Base-by-base conservation (phyloP, 768 basidiomycete genomes). In the Mycena floridula region DNA sequence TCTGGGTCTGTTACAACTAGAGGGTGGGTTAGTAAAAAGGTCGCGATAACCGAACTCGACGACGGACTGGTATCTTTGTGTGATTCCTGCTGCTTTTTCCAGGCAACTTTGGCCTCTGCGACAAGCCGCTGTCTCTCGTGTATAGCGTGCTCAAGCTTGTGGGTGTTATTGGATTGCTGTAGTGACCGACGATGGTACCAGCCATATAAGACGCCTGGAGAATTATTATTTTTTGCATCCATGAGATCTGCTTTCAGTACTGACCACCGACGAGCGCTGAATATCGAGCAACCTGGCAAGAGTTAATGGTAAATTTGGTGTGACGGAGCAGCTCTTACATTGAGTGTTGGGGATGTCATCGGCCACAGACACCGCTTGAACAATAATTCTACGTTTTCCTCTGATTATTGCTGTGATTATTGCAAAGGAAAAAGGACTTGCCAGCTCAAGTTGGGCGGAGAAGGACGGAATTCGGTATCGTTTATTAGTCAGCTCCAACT, bases 1-100 rank as follows among this genome's bases (percentile, higher is more conserved):
- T 97, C 95, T 32, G 93, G 89, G 73, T 99, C 82, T 52, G 91
- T 86, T 52, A 96, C 72, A 53, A 95, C 93, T 94, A 65, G 28
- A 43, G 37, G 43, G 50, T 32, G 25, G 25, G 26, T 37, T 35
- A 44, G 28, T n/a, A 35, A 13, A 30, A 22, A 23, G 13, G 11
- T 11, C 35, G 24, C 8, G 18, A 35, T 13, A 35, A 35, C 4
- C 13, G 32, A 35, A 18, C n/a, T n/a, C n/a, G n/a, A n/a, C 32
- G 7, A 35, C 32, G 3, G 7, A 35, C 32, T 18, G 18, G 32
- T 15, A 35, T 4, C 3, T 15, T 35, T 18, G 3, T 13, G 32
- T 15, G 32, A 35, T 35, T 35, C 32, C 32, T 35, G 32, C 18
- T 35, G 13, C 18, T 18, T 35, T 35, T 18, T 13, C 32, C 32